phyloP scores from a whole-genome alignment of 108 stramenopile genomes.

The Skeletonema tropicum region DNA sequence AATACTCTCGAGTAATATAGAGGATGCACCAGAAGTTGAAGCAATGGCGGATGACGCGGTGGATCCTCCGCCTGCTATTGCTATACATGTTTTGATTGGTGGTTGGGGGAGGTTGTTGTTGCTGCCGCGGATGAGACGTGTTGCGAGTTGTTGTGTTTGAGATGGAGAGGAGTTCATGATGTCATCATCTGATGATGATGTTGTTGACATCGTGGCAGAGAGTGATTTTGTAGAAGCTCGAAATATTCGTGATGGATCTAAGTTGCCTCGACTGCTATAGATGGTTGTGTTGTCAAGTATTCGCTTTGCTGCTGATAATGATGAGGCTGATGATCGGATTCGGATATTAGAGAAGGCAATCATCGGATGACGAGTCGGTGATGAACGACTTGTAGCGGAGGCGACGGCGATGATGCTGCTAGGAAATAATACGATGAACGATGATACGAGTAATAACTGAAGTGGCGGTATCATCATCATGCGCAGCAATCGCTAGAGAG shows the following conservation, averaged over 20 bases:
- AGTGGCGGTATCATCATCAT: neutral
- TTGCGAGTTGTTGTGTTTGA: neutral
- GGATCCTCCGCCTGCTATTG: constrained; percentile 71
- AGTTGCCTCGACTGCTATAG: neutral
- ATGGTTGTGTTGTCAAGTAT: neutral
- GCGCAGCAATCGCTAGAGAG: no score
- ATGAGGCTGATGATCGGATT: neutral
- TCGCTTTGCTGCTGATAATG: neutral
- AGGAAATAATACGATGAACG: neutral
- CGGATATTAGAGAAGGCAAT: neutral
- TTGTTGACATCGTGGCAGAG: neutral
- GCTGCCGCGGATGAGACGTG: neutral
- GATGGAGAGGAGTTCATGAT: neutral
- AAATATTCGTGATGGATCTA: neutral
- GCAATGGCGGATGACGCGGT: constrained; percentile 65
- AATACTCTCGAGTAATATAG: constrained; percentile 63
- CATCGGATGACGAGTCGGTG: neutral
- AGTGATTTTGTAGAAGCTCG: neutral
- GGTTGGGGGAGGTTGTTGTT: neutral
- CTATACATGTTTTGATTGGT: constrained; percentile 28
- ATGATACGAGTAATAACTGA: neutral
- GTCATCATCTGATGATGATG: no score
- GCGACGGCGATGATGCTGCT: neutral
- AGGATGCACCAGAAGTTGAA: constrained; percentile 75
- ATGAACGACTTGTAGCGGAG: neutral